phyloP scores from a whole-genome alignment of 441 rosid genomes.

The Pelargonium australe region DNA sequence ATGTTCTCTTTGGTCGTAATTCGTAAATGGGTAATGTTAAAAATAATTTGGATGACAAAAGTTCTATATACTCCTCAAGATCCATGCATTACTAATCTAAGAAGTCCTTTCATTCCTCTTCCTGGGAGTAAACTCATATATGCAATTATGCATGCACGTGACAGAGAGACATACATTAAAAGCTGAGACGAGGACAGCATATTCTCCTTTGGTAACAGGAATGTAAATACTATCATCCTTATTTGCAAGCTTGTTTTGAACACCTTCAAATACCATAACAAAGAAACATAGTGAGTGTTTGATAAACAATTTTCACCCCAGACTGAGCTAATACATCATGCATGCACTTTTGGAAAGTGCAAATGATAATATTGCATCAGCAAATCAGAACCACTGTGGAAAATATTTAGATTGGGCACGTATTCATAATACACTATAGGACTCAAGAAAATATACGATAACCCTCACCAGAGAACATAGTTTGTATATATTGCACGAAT shows the following conservation, averaged over 20 bases:
- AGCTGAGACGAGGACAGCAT: slow-evolving; percentile 63
- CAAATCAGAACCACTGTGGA: not conserved
- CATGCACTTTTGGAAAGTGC: not conserved
- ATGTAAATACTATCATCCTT: slow-evolving; percentile 74
- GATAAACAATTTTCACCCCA: slow-evolving; percentile 4
- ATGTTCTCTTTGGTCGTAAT: not conserved
- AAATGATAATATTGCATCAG: not conserved
- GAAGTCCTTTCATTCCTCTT: not conserved
- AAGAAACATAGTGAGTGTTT: not conserved
- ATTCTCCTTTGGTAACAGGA: slow-evolving; percentile 79
- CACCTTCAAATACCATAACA: slow-evolving; percentile 43
- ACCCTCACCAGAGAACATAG: not conserved
- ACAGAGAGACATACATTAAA: slow-evolving; percentile 48
- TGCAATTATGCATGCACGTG: not conserved
- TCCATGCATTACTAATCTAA: not conserved
- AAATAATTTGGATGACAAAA: no score
- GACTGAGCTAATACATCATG: not conserved
- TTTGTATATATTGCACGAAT: not conserved
- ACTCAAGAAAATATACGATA: not conserved
- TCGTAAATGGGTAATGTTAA: not conserved
- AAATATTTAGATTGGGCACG: no score
- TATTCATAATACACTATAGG: not conserved
- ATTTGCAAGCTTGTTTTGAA: slow-evolving; percentile 74
- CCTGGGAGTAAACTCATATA: not conserved
- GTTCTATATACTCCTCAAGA: slow-evolving; percentile 1